Percentiles rank a stretch among this genome's conserved stretches.
phyloP scores from a whole-genome alignment of 768 basidiomycete genomes.

The Amanita thiersii region DNA sequence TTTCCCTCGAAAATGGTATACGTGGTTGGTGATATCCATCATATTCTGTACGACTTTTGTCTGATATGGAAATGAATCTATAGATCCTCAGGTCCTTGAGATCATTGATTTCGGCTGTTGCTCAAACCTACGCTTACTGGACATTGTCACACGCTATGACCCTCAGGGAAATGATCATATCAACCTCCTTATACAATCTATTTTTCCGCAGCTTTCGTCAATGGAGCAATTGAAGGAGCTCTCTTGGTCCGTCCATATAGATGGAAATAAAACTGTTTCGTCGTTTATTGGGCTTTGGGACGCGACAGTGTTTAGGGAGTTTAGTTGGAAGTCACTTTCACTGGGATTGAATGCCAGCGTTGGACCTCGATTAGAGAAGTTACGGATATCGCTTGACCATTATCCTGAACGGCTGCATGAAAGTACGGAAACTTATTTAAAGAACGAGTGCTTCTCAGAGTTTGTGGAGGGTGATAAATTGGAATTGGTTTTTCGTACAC shows the following conservation, averaged over 20 bases:
- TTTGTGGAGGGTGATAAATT: background rate
- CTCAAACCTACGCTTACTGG: constrained; percentile 14
- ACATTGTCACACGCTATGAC: constrained; percentile 19
- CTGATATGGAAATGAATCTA: constrained; percentile 1
- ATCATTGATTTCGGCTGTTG: constrained; percentile 17
- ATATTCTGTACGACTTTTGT: background rate
- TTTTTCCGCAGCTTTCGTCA: constrained; percentile 18
- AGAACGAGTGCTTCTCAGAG: background rate
- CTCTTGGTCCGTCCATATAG: constrained; percentile 16
- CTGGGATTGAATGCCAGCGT: constrained; percentile 13
- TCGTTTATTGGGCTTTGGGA: constrained; percentile 22
- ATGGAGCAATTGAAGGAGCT: constrained; percentile 13
- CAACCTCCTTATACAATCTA: constrained; percentile 14
- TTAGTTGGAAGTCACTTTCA: constrained; percentile 21
- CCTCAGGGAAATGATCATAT: constrained; percentile 11
- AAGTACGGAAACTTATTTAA: constrained; percentile 8
- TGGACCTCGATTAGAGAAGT: constrained; percentile 8
- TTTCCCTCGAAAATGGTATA: constrained; percentile 16
- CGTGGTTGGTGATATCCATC: constrained; percentile 14
- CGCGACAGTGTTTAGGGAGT: constrained; percentile 17
- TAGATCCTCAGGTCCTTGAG: constrained; percentile 13
- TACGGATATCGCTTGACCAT: constrained; percentile 11
- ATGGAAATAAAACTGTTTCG: constrained; percentile 12
- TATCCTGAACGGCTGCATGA: constrained; percentile 13
- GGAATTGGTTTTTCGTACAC: background rate